These are phyloP conservation scores for Aspergillus ustus DNA, from an alignment of 2,329 filamentous ascomycete species.

Conservation along the genomic window DNA sequence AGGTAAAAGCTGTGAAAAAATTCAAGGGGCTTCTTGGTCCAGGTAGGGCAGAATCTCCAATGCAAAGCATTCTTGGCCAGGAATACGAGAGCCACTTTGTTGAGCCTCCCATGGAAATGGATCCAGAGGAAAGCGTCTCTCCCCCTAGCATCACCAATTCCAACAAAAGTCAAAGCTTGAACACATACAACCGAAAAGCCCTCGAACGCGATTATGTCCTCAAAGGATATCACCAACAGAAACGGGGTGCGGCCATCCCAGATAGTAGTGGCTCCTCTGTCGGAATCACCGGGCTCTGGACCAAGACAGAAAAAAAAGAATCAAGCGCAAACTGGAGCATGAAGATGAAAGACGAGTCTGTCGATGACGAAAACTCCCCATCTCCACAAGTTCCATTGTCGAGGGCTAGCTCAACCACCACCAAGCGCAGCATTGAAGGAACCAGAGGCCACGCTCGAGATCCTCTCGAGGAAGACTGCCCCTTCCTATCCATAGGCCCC, in stretches of 20 bases:
- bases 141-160: constrained; percentile 23
- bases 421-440: constrained; percentile 48
- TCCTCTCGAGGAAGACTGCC: constrained; percentile 65
- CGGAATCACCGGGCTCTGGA: constrained; percentile 20
- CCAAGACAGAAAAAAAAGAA: constrained; percentile 30
- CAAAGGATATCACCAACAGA: constrained; percentile 55
- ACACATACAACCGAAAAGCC: constrained; percentile 56
- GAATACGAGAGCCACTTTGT: constrained; percentile 59
- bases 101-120: constrained; percentile 60
- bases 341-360: constrained; percentile 21
- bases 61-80: constrained; percentile 65
- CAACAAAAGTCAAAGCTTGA: constrained; percentile 38
- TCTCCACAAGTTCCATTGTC: constrained; percentile 35
- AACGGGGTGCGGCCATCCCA: constrained; percentile 15
- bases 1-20: constrained; percentile 89
- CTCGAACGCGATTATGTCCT: constrained; percentile 56
- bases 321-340: constrained; percentile 32
- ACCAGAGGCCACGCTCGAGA: constrained; percentile 67
- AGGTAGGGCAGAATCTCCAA: constrained; percentile 53
- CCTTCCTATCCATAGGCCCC: constrained; percentile 78
- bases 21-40: constrained; percentile 77
- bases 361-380: constrained; percentile 31
- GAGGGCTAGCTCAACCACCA: constrained; percentile 35
- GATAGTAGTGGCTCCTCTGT: constrained; percentile 24
- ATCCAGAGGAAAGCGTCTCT: constrained; percentile 40